Percentiles rank a stretch among this genome's conserved stretches.
These are phyloP conservation scores for Globisporangium recalcitrans DNA, from an alignment of 352 stramenopile genomes.

Conservation along the genomic window DNA sequence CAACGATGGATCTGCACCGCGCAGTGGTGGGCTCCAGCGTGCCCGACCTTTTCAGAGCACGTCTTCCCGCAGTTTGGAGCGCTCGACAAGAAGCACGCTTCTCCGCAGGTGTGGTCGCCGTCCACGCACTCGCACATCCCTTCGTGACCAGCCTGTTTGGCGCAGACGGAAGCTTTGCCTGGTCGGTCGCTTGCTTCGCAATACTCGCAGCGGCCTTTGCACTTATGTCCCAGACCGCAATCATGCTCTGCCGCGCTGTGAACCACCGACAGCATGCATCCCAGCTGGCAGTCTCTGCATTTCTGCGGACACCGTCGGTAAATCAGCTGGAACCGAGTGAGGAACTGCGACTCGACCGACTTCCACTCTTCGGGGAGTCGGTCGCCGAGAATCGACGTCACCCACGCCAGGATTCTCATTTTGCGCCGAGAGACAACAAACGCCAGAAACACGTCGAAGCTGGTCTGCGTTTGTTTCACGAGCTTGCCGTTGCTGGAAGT, in stretches of 20 bases:
- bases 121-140: conserved; percentile 54
- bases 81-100: conserved; percentile 26
- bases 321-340: conserved; percentile 40
- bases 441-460: conserved; percentile 52
- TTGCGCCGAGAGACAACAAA: conserved; percentile 56
- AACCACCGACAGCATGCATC: conserved; percentile 52
- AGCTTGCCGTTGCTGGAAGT: conserved; percentile 18
- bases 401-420: conserved; percentile 38
- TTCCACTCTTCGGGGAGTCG: conserved; percentile 43
- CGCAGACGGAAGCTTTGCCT: conserved; percentile 29
- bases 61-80: conserved; percentile 48
- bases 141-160: conserved; percentile 53
- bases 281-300: conserved; percentile 44
- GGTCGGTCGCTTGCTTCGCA: conserved; percentile 19
- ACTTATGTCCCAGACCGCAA: conserved; percentile 49
- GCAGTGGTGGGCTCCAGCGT: conserved; percentile 43
- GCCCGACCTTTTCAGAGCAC: conserved; percentile 38
- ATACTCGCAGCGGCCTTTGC: conserved; percentile 41
- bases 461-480: conserved; percentile 19
- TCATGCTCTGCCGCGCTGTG: conserved; percentile 37
- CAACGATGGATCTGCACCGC: conserved; percentile 51
- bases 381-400: conserved; percentile 28
- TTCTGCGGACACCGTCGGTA: conserved; percentile 50
- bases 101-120: conserved; percentile 57
- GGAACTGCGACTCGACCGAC: conserved; percentile 34